phyloP scores from a whole-genome alignment of 257 asterid species.

The Gentiana dahurica region DNA sequence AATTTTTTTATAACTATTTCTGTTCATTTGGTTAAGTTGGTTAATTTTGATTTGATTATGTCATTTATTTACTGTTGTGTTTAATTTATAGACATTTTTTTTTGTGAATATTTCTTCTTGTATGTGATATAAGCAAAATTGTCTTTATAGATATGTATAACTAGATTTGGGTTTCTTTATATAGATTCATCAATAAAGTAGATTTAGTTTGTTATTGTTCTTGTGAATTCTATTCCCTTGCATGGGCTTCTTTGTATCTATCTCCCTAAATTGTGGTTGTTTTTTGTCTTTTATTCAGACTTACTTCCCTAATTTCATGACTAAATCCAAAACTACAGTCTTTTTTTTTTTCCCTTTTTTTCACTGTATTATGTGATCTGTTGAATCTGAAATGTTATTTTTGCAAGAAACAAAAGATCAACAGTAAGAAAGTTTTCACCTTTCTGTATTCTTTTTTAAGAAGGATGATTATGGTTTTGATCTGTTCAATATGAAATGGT shows the following conservation, averaged over 20 bases:
- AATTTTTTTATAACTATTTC: neutral
- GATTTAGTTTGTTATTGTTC: conserved; percentile 15
- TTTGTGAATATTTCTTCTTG: conserved; percentile 18
- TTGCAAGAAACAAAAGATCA: no score
- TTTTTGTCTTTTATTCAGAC: conserved; percentile 38
- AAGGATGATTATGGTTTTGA: neutral
- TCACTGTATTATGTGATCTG: no score
- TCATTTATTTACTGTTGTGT: neutral
- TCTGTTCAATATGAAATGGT: no score
- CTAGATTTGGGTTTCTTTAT: conserved; percentile 12
- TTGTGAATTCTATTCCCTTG: conserved; percentile 13
- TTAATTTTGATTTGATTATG: conserved; percentile 13
- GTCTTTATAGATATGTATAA: conserved; percentile 18
- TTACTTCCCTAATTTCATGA: conserved; percentile 6
- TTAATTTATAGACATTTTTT: neutral
- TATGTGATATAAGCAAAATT: conserved; percentile 23
- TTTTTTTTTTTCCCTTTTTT: no score
- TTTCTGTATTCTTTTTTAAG: no score
- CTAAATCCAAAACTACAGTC: no score
- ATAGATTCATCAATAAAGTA: conserved; percentile 15
- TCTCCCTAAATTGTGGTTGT: conserved; percentile 28
- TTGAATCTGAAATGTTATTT: no score
- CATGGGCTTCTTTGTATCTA: conserved; percentile 19
- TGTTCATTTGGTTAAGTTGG: neutral
- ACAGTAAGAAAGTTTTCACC: no score